Base-by-base conservation (phyloP, 371 early-diverging fungal genomes). In the Actinomortierella ambigua region DNA sequence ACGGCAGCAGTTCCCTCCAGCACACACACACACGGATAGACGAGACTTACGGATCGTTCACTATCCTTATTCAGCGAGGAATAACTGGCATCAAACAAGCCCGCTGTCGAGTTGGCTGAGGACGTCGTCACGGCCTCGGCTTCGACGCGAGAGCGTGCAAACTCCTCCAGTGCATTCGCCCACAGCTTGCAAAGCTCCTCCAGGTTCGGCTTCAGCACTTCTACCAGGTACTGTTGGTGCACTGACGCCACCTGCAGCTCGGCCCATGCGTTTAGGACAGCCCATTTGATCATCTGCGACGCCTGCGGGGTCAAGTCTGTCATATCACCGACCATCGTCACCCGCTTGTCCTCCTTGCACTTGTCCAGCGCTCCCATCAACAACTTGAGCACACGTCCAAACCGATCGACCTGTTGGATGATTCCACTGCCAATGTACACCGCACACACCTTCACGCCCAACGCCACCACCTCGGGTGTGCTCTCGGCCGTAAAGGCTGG, bases 351-450 rank as follows among this genome's bases (percentile, higher is more conserved):
- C 56, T 87, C 85, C 59, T 90, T 85, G 66, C 88, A 91, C 18
- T 85, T 79, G 14, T 92, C 91, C 50, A 95, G 75, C 0, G 91
- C 82, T 6, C 85, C 83, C 4, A 83, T 88, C 57, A 94, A 63
- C 7, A 93, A 77, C 56, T 90, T 88, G 29, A 93, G 59, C 0
- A 93, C 86, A 22, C 96, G 80, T 3, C 88, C 84, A n/a, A 92
- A 76, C 9, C 92, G 85, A 50, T 85, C 82, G 4, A 94, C 76
- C 24, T 93, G 92, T 51, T 91, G 85, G 42, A 88, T 90, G 63
- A 94, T 93, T 40, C 93, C 91, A 56, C 91, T 91, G 17, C 92
- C 92, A 34, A 94, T 85, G 79, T 93, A 95, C 3, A 87, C 86
- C 0, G 94, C 93, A 58, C 90, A 90, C 2, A 94, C 94, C 48